Percentiles rank a stretch among this genome's conserved stretches.
Conservation (phyloP, 2,329 filamentous ascomycete genomes). For the Parastagonospora nodorum region DNA sequence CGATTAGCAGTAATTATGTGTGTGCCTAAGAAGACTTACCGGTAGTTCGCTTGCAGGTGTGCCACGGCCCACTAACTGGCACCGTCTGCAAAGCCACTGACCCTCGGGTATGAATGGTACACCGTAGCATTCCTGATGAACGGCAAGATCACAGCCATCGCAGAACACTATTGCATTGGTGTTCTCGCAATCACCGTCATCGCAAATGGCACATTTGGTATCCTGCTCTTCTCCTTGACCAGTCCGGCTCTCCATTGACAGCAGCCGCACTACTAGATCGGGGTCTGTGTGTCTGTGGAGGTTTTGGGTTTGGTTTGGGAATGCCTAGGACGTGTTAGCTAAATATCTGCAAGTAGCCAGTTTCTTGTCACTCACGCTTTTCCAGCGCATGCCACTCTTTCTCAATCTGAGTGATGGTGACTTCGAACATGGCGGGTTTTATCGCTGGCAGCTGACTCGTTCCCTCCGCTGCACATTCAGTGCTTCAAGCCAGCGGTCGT, state of each 20-base stretch:
- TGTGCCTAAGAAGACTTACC: constrained; percentile 21
- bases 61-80: constrained; percentile 90
- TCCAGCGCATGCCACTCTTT: constrained; percentile 98
- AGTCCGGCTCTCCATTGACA: constrained; percentile 88
- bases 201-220: constrained; percentile 95
- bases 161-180: constrained; percentile 99
- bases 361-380: constrained; percentile 62
- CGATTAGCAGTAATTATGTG: constrained; percentile 20
- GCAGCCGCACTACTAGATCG: constrained; percentile 92
- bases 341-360: neutral
- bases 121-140: constrained; percentile 98
- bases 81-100: constrained; percentile 97
- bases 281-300: constrained; percentile 90
- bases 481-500: constrained; percentile 91
- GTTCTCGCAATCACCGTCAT: constrained; percentile 99
- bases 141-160: constrained; percentile 94
- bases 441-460: constrained; percentile 78
- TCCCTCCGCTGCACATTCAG: constrained; percentile 78
- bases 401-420: constrained; percentile 98
- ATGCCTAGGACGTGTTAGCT: constrained; percentile 57
- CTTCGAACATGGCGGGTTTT: constrained; percentile 92
- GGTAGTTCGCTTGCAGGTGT: constrained; percentile 69
- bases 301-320: constrained; percentile 94
- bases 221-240: constrained; percentile 87
- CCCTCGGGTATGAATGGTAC: constrained; percentile 98